Conservation (phyloP, 495 filamentous ascomycete genomes). For the Penicillium samsonianum region DNA sequence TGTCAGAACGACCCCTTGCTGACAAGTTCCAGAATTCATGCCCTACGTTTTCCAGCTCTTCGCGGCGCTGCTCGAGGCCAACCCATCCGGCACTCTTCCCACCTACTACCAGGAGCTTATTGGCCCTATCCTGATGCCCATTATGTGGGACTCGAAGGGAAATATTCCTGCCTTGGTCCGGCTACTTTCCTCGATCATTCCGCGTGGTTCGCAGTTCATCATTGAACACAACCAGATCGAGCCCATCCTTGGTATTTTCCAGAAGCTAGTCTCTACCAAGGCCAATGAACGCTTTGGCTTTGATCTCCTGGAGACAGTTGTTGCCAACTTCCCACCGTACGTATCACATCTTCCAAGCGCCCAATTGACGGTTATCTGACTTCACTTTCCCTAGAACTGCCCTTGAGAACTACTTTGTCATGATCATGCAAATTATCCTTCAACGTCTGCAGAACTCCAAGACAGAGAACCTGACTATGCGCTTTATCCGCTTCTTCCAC, state of each 20-base stretch:
- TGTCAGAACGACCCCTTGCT: slow-evolving; percentile 17
- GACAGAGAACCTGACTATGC: slow-evolving; percentile 76
- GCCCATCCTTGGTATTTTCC: slow-evolving; percentile 86
- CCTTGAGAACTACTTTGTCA: slow-evolving; percentile 74
- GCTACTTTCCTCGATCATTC: slow-evolving; percentile 79
- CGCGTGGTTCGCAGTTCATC: slow-evolving; percentile 71
- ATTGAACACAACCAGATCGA: slow-evolving; percentile 74
- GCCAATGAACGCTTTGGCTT: slow-evolving; percentile 78
- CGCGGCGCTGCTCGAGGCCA: slow-evolving; percentile 80
- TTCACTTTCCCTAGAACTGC: slow-evolving; percentile 47
- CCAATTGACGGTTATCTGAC: slow-evolving; percentile 7
- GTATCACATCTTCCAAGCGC: background rate
- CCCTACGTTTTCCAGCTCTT: slow-evolving; percentile 97
- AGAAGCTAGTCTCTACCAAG: slow-evolving; percentile 74
- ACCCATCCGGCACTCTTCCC: slow-evolving; percentile 70
- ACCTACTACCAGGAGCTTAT: slow-evolving; percentile 76
- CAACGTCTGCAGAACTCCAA: slow-evolving; percentile 74
- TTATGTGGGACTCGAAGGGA: slow-evolving; percentile 84
- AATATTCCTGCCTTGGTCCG: slow-evolving; percentile 90
- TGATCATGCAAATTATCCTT: slow-evolving; percentile 79
- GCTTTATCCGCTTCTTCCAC: slow-evolving; percentile 90
- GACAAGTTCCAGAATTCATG: slow-evolving; percentile 69
- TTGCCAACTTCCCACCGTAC: slow-evolving; percentile 68
- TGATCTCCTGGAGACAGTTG: slow-evolving; percentile 81
- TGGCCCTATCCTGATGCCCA: slow-evolving; percentile 68